Evolutionary conservation across 1,284 basidiomycete species (phyloP), one percentile per base, ranked within the genome.

Genomic region (Ganoderma sp.): DNA sequence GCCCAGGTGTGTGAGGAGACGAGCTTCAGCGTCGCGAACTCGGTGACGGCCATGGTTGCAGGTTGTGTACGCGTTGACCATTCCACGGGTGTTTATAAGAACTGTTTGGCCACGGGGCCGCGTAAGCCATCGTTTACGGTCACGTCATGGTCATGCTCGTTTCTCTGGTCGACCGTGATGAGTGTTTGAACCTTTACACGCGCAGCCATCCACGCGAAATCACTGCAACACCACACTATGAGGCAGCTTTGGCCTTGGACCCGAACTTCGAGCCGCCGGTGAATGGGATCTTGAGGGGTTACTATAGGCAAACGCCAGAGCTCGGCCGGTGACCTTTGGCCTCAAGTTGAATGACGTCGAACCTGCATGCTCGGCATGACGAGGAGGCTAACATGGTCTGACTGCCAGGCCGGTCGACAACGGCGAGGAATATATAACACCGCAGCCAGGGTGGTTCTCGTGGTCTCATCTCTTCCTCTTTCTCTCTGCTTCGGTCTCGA

Each of bases 1-100:
- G 64, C 60, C 65, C 67, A 68, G 28, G 62, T 57, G 54, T 71
- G 14, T 5, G 73, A 70, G n/a, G 67, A 59, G 12, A 64, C 28
- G 54, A 76, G 64, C 39, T 66, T 68, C 45, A 78, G 73, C 10
- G 69, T 71, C 3, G 75, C 73, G 56, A 78, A 65, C 66, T 77
- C 76, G 59, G 76, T 76, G 67, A 75, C 67, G 5, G 75, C 19
- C 76, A 76, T 75, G 63, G 41, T 42, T 39, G 34, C 39, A 48
- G 17, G 42, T 15, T 52, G 10, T 41, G 28, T 42, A 19, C 19
- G n/a, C n/a, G n/a, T n/a, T 19, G n/a, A 58, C 19, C 8, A n/a
- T 58, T 22, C 9, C 19, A 19, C 19, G 28, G n/a, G 22, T 10
- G 14, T 19, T 34, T n/a, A 58, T 62, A 62, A 25, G 15, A 17